Evolutionary conservation across 352 stramenopile genomes (phyloP).

Genomic region (Phytophthora boehmeriae): DNA sequence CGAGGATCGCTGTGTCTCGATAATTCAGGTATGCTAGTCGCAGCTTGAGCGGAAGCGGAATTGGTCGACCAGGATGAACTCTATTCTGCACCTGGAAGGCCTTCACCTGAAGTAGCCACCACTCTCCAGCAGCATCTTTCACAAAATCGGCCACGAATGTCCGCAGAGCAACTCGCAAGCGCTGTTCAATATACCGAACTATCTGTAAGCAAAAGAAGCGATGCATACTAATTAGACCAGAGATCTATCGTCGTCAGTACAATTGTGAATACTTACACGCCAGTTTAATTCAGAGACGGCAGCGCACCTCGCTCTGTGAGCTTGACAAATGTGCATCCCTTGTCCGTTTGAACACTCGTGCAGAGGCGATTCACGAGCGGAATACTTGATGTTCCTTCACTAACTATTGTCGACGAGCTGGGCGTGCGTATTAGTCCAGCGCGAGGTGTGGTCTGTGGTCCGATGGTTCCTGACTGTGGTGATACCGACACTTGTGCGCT

Average conservation of each 20-base stretch:
- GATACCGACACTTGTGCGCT: conserved; percentile 7
- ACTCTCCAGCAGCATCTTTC: conserved; percentile 68
- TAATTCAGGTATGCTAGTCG: conserved; percentile 64
- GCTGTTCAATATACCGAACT: conserved; percentile 75
- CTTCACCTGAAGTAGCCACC: conserved; percentile 86
- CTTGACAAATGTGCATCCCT: conserved; percentile 80
- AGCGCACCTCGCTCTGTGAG: conserved; percentile 73
- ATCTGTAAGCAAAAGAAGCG: conserved; percentile 40
- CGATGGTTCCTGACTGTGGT: conserved; percentile 9
- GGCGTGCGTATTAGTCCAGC: conserved; percentile 13
- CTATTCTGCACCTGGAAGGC: conserved; percentile 62
- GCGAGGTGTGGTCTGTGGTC: conserved; percentile 17
- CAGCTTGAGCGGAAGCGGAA: conserved; percentile 50
- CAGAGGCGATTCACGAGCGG: conserved; percentile 61
- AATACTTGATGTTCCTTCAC: conserved; percentile 13
- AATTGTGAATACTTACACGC: conserved; percentile 35
- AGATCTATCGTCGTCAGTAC: background rate
- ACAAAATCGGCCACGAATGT: conserved; percentile 73
- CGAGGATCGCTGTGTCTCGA: conserved; percentile 64
- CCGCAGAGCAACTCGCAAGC: conserved; percentile 62
- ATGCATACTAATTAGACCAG: background rate
- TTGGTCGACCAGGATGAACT: conserved; percentile 37
- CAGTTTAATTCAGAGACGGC: conserved; percentile 72
- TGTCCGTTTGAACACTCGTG: conserved; percentile 68
- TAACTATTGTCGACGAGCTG: conserved; percentile 19